These are phyloP conservation scores for Boletus sp. DNA, from an alignment of 768 basidiomycete genomes.

Conservation along the genomic window DNA sequence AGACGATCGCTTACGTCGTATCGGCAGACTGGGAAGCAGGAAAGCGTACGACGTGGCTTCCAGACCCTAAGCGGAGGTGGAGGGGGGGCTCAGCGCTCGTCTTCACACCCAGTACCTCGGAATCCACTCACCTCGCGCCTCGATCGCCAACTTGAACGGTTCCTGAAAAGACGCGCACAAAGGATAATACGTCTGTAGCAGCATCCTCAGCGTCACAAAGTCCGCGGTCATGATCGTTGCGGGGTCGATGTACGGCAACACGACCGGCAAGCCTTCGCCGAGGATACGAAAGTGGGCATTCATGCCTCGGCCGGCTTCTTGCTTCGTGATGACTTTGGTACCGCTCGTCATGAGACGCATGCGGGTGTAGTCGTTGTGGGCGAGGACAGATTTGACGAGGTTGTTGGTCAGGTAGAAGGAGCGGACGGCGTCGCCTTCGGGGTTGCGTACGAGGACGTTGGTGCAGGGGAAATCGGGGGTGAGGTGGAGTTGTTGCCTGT, in stretches of 20 bases:
- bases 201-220: slow-evolving; percentile 52
- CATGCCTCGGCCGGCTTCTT: slow-evolving; percentile 65
- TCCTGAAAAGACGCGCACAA: slow-evolving; percentile 60
- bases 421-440: slow-evolving; percentile 64
- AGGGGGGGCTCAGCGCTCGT: neutral
- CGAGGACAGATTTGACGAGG: slow-evolving; percentile 75
- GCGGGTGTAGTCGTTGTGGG: slow-evolving; percentile 77
- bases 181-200: slow-evolving; percentile 82
- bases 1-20: slow-evolving; percentile 45
- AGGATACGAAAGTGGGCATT: slow-evolving; percentile 72
- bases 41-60: slow-evolving; percentile 74
- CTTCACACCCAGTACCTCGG: slow-evolving; percentile 33
- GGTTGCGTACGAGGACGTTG: slow-evolving; percentile 86
- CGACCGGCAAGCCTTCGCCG: slow-evolving; percentile 78
- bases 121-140: slow-evolving; percentile 49
- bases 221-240: slow-evolving; percentile 58
- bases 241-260: slow-evolving; percentile 78
- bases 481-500: slow-evolving; percentile 71
- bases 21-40: slow-evolving; percentile 49
- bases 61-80: slow-evolving; percentile 43
- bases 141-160: slow-evolving; percentile 53
- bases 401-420: slow-evolving; percentile 88
- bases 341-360: slow-evolving; percentile 90
- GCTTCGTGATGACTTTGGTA: slow-evolving; percentile 88
- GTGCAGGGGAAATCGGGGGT: slow-evolving; percentile 64